These are phyloP conservation scores for Botrytis porri DNA, from an alignment of 2,329 filamentous ascomycete species.

Conservation along the genomic window DNA sequence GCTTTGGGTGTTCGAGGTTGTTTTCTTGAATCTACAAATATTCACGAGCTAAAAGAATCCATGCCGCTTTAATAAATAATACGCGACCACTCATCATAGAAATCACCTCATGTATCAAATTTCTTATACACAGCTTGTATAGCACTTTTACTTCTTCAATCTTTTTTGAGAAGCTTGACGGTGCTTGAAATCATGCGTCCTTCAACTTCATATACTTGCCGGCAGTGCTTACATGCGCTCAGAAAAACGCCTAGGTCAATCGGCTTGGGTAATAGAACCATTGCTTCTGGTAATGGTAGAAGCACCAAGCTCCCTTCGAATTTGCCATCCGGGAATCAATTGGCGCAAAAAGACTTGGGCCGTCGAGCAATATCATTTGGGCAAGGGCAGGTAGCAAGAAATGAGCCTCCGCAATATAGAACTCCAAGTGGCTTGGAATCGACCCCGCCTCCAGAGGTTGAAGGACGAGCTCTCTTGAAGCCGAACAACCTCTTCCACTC, in stretches of 20 bases:
- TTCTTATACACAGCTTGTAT: not conserved
- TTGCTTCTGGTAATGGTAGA: conserved; percentile 29
- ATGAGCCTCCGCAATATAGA: conserved; percentile 30
- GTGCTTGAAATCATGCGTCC: conserved; percentile 28
- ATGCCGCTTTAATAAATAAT: conserved; percentile 22
- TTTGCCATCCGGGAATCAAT: conserved; percentile 20
- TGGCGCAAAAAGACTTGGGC: conserved; percentile 21
- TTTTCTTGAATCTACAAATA: conserved; percentile 14
- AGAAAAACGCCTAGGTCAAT: conserved; percentile 26
- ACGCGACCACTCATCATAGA: conserved; percentile 17
- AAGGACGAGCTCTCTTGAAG: conserved; percentile 34
- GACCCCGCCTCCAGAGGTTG: conserved; percentile 27
- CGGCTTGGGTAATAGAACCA: conserved; percentile 25
- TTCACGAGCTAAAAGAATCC: conserved; percentile 18
- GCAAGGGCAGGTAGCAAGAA: conserved; percentile 31
- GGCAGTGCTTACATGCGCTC: conserved; percentile 36
- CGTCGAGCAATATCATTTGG: conserved; percentile 28
- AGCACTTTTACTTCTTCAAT: not conserved
- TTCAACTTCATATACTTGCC: conserved; percentile 35
- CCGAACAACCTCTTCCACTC: conserved; percentile 89
- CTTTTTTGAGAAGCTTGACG: not conserved
- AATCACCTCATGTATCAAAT: conserved; percentile 18
- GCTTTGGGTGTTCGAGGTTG: conserved; percentile 4
- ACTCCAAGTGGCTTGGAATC: conserved; percentile 29
- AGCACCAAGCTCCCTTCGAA: conserved; percentile 23